Conservation (phyloP, 345 rosid species). For the Brassica cretica region DNA sequence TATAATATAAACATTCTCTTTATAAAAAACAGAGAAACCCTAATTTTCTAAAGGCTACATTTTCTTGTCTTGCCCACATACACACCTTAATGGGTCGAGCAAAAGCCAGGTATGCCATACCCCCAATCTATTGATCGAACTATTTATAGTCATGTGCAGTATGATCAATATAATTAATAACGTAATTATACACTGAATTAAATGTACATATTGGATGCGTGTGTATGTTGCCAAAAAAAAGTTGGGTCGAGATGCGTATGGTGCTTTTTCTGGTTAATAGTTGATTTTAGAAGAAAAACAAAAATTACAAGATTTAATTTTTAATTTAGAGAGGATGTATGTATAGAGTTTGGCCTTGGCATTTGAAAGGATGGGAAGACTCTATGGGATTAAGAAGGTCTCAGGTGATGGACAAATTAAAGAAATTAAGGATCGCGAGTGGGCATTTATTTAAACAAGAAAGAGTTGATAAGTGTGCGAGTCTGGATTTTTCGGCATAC, state of each 20-base stretch:
- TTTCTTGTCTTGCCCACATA: slow-evolving; percentile 18
- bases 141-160: slow-evolving; percentile 1
- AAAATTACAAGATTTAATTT: no score
- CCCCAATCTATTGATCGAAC: neutral
- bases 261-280: neutral
- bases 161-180: neutral
- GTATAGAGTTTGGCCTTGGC: neutral
- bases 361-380: slow-evolving; percentile 15
- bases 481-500: slow-evolving; percentile 27
- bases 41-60: slow-evolving; percentile 33
- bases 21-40: slow-evolving; percentile 27
- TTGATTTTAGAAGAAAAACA: neutral
- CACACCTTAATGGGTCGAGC: slow-evolving; percentile 26
- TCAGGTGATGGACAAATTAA: slow-evolving; percentile 21
- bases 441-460: slow-evolving; percentile 26
- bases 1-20: neutral
- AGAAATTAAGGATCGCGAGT: slow-evolving; percentile 23
- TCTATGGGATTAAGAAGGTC: slow-evolving; percentile 10
- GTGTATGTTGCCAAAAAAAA: neutral
- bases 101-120: slow-evolving; percentile 21
- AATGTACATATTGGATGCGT: neutral
- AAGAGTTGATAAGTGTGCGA: slow-evolving; percentile 21
- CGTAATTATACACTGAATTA: neutral
- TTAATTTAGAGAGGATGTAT: neutral
- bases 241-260: neutral